phyloP scores from a whole-genome alignment of 129 eudicot species.

The Flaveria brownii region DNA sequence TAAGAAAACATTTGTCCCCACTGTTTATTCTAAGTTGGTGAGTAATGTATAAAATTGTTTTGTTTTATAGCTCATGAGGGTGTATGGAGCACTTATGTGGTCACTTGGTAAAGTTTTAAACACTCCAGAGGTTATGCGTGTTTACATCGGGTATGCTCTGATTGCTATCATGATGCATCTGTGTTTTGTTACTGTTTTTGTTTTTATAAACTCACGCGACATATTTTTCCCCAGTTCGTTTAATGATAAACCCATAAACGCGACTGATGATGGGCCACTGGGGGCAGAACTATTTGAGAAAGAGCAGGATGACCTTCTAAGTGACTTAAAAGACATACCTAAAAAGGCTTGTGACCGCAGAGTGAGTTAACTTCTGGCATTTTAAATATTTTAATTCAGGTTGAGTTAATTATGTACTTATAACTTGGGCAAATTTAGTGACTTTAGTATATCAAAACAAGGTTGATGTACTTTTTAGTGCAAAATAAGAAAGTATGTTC shows the following conservation, averaged over 20 bases:
- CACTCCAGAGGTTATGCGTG: conserved; percentile 93
- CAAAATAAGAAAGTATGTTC: no score
- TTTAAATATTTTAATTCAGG: neutral
- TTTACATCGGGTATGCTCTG: conserved; percentile 78
- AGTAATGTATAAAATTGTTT: neutral
- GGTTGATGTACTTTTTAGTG: neutral
- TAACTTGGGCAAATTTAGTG: neutral
- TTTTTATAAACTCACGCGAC: neutral
- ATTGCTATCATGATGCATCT: neutral
- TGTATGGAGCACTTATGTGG: conserved; percentile 98
- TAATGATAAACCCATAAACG: conserved; percentile 80
- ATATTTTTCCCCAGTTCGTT: conserved; percentile 56
- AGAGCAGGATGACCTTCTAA: conserved; percentile 89
- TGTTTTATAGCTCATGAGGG: conserved; percentile 76
- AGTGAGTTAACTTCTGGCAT: conserved; percentile 47
- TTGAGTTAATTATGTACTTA: neutral
- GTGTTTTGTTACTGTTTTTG: neutral
- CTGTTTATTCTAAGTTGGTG: neutral
- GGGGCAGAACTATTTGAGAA: conserved; percentile 82
- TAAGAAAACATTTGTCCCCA: conserved; percentile 25
- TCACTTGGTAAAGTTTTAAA: conserved; percentile 93
- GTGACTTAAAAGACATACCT: conserved; percentile 88
- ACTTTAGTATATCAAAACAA: neutral
- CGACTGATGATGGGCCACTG: conserved; percentile 61
- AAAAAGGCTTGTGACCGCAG: conserved; percentile 97